Percentiles rank a stretch among this genome's conserved stretches.
These are phyloP conservation scores for Pythium oligandrum DNA, from an alignment of 352 stramenopile genomes.

Conservation along the genomic window DNA sequence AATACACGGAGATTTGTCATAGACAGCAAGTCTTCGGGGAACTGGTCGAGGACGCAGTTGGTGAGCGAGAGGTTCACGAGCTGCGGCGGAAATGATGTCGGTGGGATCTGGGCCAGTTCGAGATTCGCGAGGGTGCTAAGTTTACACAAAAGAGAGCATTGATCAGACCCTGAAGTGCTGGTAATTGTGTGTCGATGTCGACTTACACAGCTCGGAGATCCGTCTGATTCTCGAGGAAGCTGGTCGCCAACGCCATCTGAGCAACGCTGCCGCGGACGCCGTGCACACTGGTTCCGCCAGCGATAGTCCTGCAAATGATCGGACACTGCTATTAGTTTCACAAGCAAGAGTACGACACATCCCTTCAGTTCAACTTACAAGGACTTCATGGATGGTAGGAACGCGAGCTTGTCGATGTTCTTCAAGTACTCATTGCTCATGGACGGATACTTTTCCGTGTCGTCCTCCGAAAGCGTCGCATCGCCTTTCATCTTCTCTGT, in stretches of 20 bases:
- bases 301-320: slow-evolving; percentile 26
- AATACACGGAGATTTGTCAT: slow-evolving; percentile 46
- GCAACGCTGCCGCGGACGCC: slow-evolving; percentile 41
- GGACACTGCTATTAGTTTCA: too few relatives aligned
- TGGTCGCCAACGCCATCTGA: slow-evolving; percentile 24
- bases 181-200: too few relatives aligned
- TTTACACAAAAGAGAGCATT: slow-evolving; percentile 1
- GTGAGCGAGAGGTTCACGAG: slow-evolving; percentile 44
- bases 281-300: slow-evolving; percentile 34
- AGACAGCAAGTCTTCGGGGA: slow-evolving; percentile 42
- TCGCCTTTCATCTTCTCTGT: slow-evolving; percentile 10
- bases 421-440: slow-evolving; percentile 6
- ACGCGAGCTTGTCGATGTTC: slow-evolving; percentile 16
- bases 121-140: slow-evolving; percentile 49
- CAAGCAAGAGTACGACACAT: too few relatives aligned
- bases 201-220: slow-evolving; percentile 41
- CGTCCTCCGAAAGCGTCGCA: slow-evolving; percentile 5
- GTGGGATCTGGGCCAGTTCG: slow-evolving; percentile 28
- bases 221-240: slow-evolving; percentile 29
- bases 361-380: slow-evolving; percentile 7
- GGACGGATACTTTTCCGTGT: slow-evolving; percentile 13
- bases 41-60: slow-evolving; percentile 48
- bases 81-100: slow-evolving; percentile 44
- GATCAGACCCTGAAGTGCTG: too few relatives aligned
- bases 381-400: slow-evolving; percentile 14